Conservation (phyloP, 176 grass and related monocot species). For the Oryza brachyantha region DNA sequence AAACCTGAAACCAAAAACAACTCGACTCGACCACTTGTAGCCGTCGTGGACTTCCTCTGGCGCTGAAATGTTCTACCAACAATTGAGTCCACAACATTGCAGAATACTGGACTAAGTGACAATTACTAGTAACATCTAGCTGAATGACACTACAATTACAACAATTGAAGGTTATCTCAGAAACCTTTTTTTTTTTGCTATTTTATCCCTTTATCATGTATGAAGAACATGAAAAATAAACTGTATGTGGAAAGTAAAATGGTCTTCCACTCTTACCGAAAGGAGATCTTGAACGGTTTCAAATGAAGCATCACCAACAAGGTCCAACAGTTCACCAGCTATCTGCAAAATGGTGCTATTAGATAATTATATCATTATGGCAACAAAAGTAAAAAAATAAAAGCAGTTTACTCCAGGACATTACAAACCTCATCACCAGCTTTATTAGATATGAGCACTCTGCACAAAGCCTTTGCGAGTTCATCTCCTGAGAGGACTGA, state of each 20-base stretch:
- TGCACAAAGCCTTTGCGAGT: slow-evolving; percentile 86
- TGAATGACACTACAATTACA: neutral
- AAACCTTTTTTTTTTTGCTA: slow-evolving; percentile 4
- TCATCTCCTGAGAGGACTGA: slow-evolving; percentile 86
- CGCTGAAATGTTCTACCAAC: no score
- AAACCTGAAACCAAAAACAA: no score
- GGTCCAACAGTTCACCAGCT: slow-evolving; percentile 88
- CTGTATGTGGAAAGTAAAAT: slow-evolving; percentile 2
- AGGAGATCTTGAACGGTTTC: slow-evolving; percentile 88
- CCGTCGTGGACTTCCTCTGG: no score
- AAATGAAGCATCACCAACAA: slow-evolving; percentile 84
- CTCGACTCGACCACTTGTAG: no score
- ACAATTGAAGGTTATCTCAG: neutral
- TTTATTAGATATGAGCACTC: slow-evolving; percentile 86
- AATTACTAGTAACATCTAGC: neutral
- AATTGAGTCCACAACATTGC: no score
- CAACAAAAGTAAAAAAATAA: slow-evolving; percentile 6
- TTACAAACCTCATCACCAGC: slow-evolving; percentile 77
- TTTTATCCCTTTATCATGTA: neutral
- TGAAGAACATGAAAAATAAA: slow-evolving; percentile 33
- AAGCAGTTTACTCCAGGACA: neutral
- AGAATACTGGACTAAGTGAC: neutral
- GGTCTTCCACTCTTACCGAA: slow-evolving; percentile 45
- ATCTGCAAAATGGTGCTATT: slow-evolving; percentile 46
- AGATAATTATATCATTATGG: slow-evolving; percentile 26